Base-by-base conservation (phyloP, 768 basidiomycete genomes). In the Mycena epipterygia region DNA sequence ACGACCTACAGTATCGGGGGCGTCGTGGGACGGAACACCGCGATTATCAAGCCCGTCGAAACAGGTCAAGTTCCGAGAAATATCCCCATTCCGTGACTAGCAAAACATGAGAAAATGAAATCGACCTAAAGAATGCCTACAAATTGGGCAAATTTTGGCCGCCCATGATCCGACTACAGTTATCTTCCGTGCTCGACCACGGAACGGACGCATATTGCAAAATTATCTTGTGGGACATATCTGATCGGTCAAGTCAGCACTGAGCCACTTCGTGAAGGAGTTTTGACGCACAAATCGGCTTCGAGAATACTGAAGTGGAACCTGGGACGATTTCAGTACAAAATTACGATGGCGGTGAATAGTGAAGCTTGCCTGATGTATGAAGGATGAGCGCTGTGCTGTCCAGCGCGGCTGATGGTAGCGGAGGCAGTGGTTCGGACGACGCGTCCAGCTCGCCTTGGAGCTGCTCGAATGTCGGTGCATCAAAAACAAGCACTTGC, bases 261-360 rank as follows among this genome's bases (percentile, higher is more conserved):
- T 52, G 30, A 52, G 51, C 51, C 1, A 27, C 13, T 3, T 3
- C 5, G 5, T 27, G 12, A 25, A 11, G 25, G 14, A 11, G 21
- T 16, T 12, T 21, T 12, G 25, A 19, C 69, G 33, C 35, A 71
- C 69, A 71, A 33, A 61, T 3, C 2, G 69, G 69, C 25, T 55
- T 65, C 25, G 68, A 64, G 63, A 64, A 52, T 53, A 56, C 30
- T 17, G 69, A 71, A 4, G 69, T 65, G 6, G 69, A 71, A 27
- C 69, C 68, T 70, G 21, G 1, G n/a, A 2, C 29, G n/a, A n/a
- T n/a, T n/a, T n/a, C n/a, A n/a, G n/a, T n/a, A n/a, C 32, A 2
- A 35, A 21, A 35, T n/a, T 55, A n/a, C 17, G 35, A n/a, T 12
- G 13, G 25, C 3, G 33, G 21, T 13, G 27, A 33, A 35, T 17